Conservation (phyloP, 2,329 filamentous ascomycete genomes). For the Fusarium pseudonygamai region DNA sequence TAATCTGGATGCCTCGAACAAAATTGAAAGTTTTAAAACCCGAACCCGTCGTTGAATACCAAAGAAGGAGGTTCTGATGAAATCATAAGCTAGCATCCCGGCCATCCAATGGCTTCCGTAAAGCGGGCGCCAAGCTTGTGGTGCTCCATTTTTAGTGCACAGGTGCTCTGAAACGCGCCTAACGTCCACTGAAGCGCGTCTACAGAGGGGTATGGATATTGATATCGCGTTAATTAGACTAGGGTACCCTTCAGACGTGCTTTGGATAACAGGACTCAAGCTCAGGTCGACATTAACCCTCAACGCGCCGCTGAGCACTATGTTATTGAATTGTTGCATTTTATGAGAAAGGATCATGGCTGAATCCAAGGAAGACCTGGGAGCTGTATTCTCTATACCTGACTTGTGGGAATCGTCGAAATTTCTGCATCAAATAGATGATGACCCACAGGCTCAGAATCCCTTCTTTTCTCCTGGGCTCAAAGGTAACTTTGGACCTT, state of each 20-base stretch:
- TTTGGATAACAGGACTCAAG: constrained; percentile 1
- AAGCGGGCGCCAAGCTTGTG: neutral
- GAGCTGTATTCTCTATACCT: constrained; percentile 70
- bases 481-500: constrained; percentile 39
- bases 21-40: constrained; percentile 9
- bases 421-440: constrained; percentile 52
- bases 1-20: neutral
- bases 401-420: constrained; percentile 67
- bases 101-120: neutral
- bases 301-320: neutral
- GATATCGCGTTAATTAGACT: constrained; percentile 32
- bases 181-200: constrained; percentile 29
- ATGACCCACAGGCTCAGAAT: constrained; percentile 24
- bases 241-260: neutral
- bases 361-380: constrained; percentile 54
- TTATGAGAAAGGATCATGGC: constrained; percentile 41
- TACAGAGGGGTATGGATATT: constrained; percentile 7
- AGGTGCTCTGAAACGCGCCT: constrained; percentile 20
- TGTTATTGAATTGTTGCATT: constrained; percentile 19
- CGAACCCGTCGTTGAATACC: neutral
- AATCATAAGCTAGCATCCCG: constrained; percentile 15
- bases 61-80: constrained; percentile 12
- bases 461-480: constrained; percentile 58
- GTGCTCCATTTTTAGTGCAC: constrained; percentile 15
- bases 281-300: neutral